Evolutionary conservation across 2,329 filamentous ascomycete genomes (phyloP), one percentile per base, ranked within the genome.

Genomic region (Tolypocladium endophyticum): DNA sequence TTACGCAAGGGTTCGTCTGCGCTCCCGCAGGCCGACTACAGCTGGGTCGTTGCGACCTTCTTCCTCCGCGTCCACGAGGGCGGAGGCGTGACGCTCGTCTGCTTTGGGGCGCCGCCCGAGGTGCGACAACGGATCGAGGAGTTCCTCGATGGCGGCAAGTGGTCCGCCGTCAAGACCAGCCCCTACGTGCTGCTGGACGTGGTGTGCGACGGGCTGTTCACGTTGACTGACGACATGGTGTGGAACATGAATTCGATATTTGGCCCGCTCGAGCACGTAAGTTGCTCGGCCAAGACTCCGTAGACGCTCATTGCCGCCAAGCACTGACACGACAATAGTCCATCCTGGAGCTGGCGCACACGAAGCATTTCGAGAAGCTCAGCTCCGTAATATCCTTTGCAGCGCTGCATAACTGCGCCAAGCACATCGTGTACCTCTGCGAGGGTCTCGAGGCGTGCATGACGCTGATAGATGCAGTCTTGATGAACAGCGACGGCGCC

Each of bases 241-340:
- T 70, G 68, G 67, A 70, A 67, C 58, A 69, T 71, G 63, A 69
- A 68, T n/a, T 62, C 33, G 9, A 63, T 69, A 3, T 71, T 70
- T 59, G 68, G 66, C 0, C 66, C 68, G 3, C 47, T 71, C 9
- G 69, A 71, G 47, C 64, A 70, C 39, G 69, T 68, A 62, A 57
- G 67, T 63, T 1, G 0, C 55, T 14, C 0, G 8, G 3, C 18
- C 58, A 25, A 25, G 2, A 11, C 20, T 4, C 9, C 25, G 4
- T 1, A 25, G 12, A 16, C 43, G 12, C 30, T 41, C 45, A 16
- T 35, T 9, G 38, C 25, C 2, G n/a, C 43, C 6, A 16, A n/a
- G 5, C 2, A 12, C 36, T 58, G 11, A 58, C 56, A 23, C 25
- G 7, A 20, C 38, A 8, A 20, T 39, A 71, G 69, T 60, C 67